Base-by-base conservation (phyloP, 1,284 basidiomycete species). In the Lentinula novae-zelandiae region DNA sequence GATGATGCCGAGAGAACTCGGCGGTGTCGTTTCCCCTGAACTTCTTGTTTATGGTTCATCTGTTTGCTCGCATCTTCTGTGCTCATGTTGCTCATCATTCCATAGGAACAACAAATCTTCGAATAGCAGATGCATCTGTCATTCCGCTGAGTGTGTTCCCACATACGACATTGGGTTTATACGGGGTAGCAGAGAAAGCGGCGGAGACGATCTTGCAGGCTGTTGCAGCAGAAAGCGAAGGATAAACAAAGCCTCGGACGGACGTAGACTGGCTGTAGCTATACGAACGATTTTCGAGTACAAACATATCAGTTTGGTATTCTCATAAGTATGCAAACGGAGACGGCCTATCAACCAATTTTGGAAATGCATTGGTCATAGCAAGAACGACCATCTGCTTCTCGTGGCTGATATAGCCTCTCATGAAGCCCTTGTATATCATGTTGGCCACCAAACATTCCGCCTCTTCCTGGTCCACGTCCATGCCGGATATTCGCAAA, bases 351-450 rank as follows among this genome's bases (percentile, higher is more conserved):
- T 90, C 88, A 15, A 77, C 82, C 7, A 87, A 68, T 60, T 77
- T 77, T 5, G 96, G 95, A 71, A 98, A 98, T 0, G 95, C 85
- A 65, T 90, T 90, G 12, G 82, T 84, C 65, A 87, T 86, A 1
- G 92, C 87, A 57, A 99, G 73, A 2, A 99, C 96, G 2, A 98
- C 90, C 81, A 90, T 93, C 75, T 93, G 89, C 72, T 92, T 91
- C 70, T 94, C 93, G 70, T 99, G 96, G 52, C 93, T 95, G 69
- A 99, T 96, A 74, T 98, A 98, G 4, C 96, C 96, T 61, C 91
- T 85, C 72, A 98, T 89, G 72, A 90, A 93, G 3, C 93, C 94
- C 77, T 91, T 92, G 76, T 89, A 94, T 46, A 98, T 92, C 89
- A 96, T 91, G 70, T 95, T 96, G 15, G 95, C 95, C 7, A 98